A percentile compares a stretch with the other conserved stretches of the same genome.
These are phyloP conservation scores for Fraxinus velutina DNA, from an alignment of 305 asterid species.

Conservation along the genomic window DNA sequence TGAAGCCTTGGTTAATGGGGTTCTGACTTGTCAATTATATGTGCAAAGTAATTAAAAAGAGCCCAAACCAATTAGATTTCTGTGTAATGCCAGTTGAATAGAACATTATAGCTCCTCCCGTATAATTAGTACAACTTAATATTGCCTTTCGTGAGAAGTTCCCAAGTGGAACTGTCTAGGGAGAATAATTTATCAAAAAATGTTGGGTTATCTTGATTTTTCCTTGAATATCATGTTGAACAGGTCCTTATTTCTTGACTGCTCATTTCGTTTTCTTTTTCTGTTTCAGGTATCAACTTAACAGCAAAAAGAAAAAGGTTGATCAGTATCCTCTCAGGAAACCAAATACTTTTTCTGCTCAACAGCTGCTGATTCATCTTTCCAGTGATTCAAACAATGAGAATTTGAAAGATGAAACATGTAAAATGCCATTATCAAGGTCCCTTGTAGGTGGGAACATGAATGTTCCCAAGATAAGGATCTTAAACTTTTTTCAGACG, in stretches of 20 bases:
- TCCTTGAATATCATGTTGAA: background rate
- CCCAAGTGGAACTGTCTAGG: constrained; percentile 8
- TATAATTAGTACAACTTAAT: background rate
- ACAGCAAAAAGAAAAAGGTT: constrained; percentile 68
- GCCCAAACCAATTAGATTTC: background rate
- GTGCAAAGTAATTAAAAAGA: background rate
- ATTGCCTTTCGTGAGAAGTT: background rate
- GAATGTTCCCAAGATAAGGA: constrained; percentile 73
- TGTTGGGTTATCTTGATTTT: background rate
- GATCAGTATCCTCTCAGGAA: constrained; percentile 55
- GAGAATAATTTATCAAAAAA: background rate
- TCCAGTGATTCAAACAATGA: constrained; percentile 63
- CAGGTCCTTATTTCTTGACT: constrained; percentile 14
- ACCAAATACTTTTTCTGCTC: constrained; percentile 42
- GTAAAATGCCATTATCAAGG: constrained; percentile 73
- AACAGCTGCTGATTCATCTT: constrained; percentile 41
- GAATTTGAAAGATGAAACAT: constrained; percentile 60
- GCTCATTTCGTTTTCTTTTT: constrained; percentile 18
- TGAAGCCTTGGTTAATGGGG: background rate
- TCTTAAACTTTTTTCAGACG: constrained; percentile 53
- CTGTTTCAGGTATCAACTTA: constrained; percentile 64
- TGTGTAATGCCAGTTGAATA: background rate
- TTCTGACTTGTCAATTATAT: background rate
- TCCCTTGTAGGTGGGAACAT: constrained; percentile 78
- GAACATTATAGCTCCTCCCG: background rate